Percentiles rank a stretch among this genome's conserved stretches.
phyloP scores from a whole-genome alignment of 495 filamentous ascomycete species.

The Bombardia bombarda region DNA sequence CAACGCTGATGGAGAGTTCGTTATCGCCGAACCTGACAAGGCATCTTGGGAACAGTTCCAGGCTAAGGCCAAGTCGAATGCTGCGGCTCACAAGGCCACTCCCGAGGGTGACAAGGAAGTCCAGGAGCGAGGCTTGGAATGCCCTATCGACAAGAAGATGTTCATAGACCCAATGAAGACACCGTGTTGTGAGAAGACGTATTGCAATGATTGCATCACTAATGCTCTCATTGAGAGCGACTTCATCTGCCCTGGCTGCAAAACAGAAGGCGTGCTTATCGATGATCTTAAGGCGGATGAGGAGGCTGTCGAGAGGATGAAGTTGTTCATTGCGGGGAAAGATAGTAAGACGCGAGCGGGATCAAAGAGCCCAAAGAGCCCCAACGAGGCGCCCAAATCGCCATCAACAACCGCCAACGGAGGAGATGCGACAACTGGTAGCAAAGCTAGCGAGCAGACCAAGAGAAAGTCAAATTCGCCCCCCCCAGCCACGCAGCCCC shows the following conservation, averaged over 20 bases:
- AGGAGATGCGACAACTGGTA: constrained; percentile 14
- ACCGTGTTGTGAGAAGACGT: constrained; percentile 93
- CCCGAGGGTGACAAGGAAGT: constrained; percentile 65
- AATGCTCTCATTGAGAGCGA: constrained; percentile 96
- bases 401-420: constrained; percentile 13
- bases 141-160: constrained; percentile 90
- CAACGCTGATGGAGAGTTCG: constrained; percentile 93
- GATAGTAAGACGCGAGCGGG: constrained; percentile 46
- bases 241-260: constrained; percentile 88
- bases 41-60: constrained; percentile 94
- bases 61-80: constrained; percentile 78
- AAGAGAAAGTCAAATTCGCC: constrained; percentile 33
- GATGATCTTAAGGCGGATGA: constrained; percentile 82
- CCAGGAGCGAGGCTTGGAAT: constrained; percentile 80
- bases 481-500: constrained; percentile 7
- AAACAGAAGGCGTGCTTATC: constrained; percentile 81
- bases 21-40: constrained; percentile 89
- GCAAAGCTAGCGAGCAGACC: no score
- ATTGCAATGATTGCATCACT: constrained; percentile 98
- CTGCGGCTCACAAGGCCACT: constrained; percentile 65
- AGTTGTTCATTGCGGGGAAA: constrained; percentile 66
- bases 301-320: constrained; percentile 67
- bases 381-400: constrained; percentile 20
- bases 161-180: constrained; percentile 98
- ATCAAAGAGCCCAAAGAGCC: constrained; percentile 29